phyloP scores from a whole-genome alignment of 345 rosid genomes.

The Anacardium occidentale region DNA sequence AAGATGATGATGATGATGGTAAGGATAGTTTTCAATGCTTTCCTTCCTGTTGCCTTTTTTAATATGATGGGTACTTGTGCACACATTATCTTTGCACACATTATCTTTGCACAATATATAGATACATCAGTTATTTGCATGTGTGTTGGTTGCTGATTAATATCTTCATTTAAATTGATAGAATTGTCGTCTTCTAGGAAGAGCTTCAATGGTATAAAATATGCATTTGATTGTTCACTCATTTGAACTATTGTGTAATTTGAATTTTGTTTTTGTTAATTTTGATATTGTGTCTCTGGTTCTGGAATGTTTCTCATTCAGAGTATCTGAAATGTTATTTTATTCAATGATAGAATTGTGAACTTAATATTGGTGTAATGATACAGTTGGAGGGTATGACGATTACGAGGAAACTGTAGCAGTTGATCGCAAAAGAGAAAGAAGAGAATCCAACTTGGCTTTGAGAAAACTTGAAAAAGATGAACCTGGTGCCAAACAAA shows the following conservation, averaged over 20 bases:
- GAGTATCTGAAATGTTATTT: neutral
- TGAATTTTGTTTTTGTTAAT: neutral
- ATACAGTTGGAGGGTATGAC: conserved; percentile 35
- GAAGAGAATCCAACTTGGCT: conserved; percentile 34
- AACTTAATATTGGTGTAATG: conserved; percentile 18
- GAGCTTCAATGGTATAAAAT: neutral
- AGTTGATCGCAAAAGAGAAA: conserved; percentile 42
- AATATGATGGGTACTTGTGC: conserved; percentile 2
- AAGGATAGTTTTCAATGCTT: conserved; percentile 15
- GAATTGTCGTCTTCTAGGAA: neutral
- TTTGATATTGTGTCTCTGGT: neutral
- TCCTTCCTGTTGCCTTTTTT: too few relatives aligned
- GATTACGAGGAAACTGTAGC: conserved; percentile 40
- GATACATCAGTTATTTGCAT: neutral
- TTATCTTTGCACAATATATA: neutral
- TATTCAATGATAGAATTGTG: neutral
- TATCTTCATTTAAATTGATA: neutral
- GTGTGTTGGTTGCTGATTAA: conserved; percentile 1
- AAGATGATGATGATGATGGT: conserved; percentile 41
- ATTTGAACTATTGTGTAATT: neutral
- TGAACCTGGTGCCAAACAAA: conserved; percentile 40
- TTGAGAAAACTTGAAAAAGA: conserved; percentile 44
- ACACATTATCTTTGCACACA: neutral
- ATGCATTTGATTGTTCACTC: neutral
- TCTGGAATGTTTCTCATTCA: neutral